Evolutionary conservation across 2,329 filamentous ascomycete genomes (phyloP), one percentile per base, ranked within the genome.

Genomic region (Colletotrichum spinosum): DNA sequence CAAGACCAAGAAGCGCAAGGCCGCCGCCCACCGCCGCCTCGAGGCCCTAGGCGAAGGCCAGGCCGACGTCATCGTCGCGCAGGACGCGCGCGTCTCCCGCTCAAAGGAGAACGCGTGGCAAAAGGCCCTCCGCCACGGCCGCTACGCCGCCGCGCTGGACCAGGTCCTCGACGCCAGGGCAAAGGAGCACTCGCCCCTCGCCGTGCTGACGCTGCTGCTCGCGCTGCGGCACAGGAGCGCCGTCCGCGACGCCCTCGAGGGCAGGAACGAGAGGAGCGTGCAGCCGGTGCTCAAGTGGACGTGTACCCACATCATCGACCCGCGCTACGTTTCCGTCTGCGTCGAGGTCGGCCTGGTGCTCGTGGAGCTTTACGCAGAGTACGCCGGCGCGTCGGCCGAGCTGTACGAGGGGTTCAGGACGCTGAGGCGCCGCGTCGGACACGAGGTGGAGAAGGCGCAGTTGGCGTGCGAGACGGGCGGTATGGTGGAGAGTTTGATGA

Each of bases 211-310:
- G 0, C 82, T 97, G 35, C 83, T 99, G 17, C 91, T 92, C 11
- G 92, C 94, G 7, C 85, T 99, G 39, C 90, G 93, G 45, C 95
- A 99, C 79, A 92, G 95, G 65, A 93, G 91, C 65, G 95, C 94
- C 2, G 84, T 97, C 65, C 89, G 92, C 53, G 88, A 91, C 41
- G 93, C 96, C 5, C 86, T 99, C 50, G 86, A 91, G 73, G 88
- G 90, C 67, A 88, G 96, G 50, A 92, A 97, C 74, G 94, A 97
- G 77, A 83, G 89, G 45, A 89, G 89, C 0, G 88, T 99, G 5
- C 87, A 93, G 76, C 94, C 95, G 1, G 85, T 98, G 11, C 82
- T 99, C 55, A 87, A 86, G 73, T 98, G 94, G 94, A 85, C 95
- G 9, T 88, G 89, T 76, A 90, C 87, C 70, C 88, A 95, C 78